Evolutionary conservation across 2,329 filamentous ascomycete species (phyloP).

Genomic region (Phoma sp.): DNA sequence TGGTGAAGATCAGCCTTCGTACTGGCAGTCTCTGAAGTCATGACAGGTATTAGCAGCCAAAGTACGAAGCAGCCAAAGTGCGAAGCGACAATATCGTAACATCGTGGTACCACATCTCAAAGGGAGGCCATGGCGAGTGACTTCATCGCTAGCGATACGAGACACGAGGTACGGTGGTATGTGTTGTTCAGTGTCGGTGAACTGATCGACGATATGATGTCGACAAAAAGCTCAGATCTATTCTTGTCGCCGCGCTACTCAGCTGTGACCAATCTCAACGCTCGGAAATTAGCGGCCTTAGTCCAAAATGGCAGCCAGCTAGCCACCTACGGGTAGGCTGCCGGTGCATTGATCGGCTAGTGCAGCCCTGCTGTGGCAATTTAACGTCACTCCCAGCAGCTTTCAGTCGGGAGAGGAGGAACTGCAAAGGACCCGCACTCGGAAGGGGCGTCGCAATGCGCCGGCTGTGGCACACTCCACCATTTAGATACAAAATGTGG

Average conservation of each 20-base stretch:
- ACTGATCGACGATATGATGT: not conserved
- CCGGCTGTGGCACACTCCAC: conserved; percentile 16
- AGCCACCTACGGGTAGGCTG: not conserved
- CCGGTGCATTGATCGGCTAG: not conserved
- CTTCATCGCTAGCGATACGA: conserved; percentile 4
- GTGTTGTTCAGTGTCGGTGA: not conserved
- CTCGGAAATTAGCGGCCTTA: not conserved
- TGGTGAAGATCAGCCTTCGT: not conserved
- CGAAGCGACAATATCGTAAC: not conserved
- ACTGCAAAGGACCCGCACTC: not conserved
- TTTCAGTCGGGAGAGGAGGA: not conserved
- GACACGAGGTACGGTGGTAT: conserved; percentile 1
- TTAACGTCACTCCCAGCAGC: conserved; percentile 4
- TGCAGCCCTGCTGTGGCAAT: conserved; percentile 8
- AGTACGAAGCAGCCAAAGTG: too few species aligned
- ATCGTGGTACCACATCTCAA: not conserved
- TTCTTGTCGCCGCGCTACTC: conserved; percentile 6
- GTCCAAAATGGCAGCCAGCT: not conserved
- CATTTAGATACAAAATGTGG: conserved; percentile 13
- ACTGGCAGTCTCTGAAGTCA: not conserved
- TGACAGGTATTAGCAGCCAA: not conserved
- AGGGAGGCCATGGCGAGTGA: not conserved
- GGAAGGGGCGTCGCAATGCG: not conserved
- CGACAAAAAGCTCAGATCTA: conserved; percentile 2
- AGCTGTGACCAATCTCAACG: conserved; percentile 10